Base-by-base conservation (phyloP, 371 early-diverging fungal genomes). In the Apophysomyces trapeziformis region DNA sequence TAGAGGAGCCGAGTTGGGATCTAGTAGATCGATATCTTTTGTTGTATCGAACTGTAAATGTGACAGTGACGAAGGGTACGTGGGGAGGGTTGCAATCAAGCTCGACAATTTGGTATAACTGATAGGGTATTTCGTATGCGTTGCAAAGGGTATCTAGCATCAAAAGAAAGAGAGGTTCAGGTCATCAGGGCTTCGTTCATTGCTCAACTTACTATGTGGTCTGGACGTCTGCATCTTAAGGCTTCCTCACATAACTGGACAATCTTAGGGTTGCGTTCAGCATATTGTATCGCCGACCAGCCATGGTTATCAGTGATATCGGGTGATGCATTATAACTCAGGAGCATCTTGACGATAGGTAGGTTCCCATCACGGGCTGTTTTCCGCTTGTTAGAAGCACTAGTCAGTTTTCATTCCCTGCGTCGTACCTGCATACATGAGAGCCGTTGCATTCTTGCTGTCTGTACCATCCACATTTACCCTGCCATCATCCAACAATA, bases 341-440 rank as follows among this genome's bases (percentile, higher is more conserved):
- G 69, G 21, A 92, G 68, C 5, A 80, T 77, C 50, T 84, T 80
- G 6, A 89, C 88, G 56, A 88, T 87, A 32, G 82, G 71, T 18
- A 81, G 68, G 68, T 90, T 91, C 13, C 90, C 87, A 68, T 92
- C 92, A 39, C 92, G 79, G 12, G 90, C 90, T 89, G 58, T 39
- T 38, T 39, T 16, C 7, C 16, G 38, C 39, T 46, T 11, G 56
- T 57, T 26, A 57, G 41, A 41, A 21, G 7, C 26, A 39, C 21
- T 18, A 38, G 50, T 36, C n/a, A 37, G 5, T 67, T 45, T 58
- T 57, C 47, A 47, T 60, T 14, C 44, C 44, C 44, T 66, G 54
- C 11, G 38, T 43, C 64, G 68, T 86, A 89, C 90, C 89, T 56
- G 92, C 92, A 80, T 90, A 92, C 92, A 92, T 92, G n/a, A 92